These are phyloP conservation scores for Soucietia sequanensis DNA, from an alignment of 805 yeast species.

Conservation along the genomic window DNA sequence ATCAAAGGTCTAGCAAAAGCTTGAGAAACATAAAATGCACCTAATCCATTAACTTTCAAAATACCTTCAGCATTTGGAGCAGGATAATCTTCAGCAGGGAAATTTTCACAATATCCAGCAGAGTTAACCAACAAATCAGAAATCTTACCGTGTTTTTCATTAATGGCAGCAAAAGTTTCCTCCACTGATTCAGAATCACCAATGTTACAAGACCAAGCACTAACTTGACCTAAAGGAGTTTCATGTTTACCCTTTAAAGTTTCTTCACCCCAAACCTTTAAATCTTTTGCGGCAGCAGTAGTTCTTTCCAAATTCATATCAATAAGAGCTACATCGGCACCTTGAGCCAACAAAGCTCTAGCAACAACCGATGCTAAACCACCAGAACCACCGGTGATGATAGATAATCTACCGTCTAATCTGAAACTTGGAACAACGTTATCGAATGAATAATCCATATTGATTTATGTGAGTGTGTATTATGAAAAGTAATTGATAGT, in stretches of 20 bases:
- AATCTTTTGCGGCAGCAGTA: slow-evolving; percentile 50
- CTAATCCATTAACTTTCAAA: slow-evolving; percentile 70
- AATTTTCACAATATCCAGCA: slow-evolving; percentile 85
- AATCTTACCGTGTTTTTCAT: slow-evolving; percentile 56
- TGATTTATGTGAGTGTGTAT: too few species aligned
- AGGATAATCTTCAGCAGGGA: slow-evolving; percentile 75
- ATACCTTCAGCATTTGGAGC: slow-evolving; percentile 65
- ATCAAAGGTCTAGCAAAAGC: slow-evolving; percentile 69
- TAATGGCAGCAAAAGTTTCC: slow-evolving; percentile 49
- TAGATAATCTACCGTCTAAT: slow-evolving; percentile 67
- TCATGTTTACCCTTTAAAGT: slow-evolving; percentile 33
- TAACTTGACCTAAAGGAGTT: slow-evolving; percentile 40
- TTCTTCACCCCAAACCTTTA: slow-evolving; percentile 47
- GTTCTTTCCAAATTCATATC: slow-evolving; percentile 66
- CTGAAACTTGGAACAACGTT: slow-evolving; percentile 62
- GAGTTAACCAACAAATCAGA: slow-evolving; percentile 70
- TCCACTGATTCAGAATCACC: slow-evolving; percentile 63
- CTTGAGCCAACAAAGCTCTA: slow-evolving; percentile 70
- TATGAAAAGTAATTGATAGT: too few species aligned
- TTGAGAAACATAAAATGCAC: slow-evolving; percentile 73
- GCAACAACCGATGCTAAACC: slow-evolving; percentile 67
- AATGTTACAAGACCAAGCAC: slow-evolving; percentile 74
- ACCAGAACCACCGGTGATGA: slow-evolving; percentile 81
- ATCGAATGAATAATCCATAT: slow-evolving; percentile 35
- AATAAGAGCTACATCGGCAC: slow-evolving; percentile 71